Evolutionary conservation across 495 filamentous ascomycete genomes (phyloP), one percentile per base, ranked within the genome.

Genomic region (Thermochaetoides thermophila): DNA sequence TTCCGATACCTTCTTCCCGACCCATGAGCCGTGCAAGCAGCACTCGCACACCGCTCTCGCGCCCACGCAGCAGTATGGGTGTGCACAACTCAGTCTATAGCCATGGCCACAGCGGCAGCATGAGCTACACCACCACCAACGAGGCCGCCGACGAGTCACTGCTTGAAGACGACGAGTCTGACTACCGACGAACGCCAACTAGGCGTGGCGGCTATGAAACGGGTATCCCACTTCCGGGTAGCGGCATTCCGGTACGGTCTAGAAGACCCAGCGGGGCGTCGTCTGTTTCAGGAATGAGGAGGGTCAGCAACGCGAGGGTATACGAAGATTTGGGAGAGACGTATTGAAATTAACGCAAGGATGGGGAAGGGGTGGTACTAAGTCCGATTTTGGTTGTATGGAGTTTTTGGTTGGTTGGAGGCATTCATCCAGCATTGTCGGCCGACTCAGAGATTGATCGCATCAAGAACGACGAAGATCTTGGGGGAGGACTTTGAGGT

Each of bases 21-120:
- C 73, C 81, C 29, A 68, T 73, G 46, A 84, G 78, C 46, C 68
- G 63, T 7, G 44, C 60, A 3, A 63, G 60, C 29, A 69, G 76
- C 3, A 55, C 74, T 10, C 70, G 78, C 21, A 84, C 81, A 3
- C 75, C 79, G 7, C 45, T 76, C 15, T 64, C 64, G 24, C 58
- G 74, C 17, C 73, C 76, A 7, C 56, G 71, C 30, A 73, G 68
- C 27, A 72, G 67, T 42, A 51, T 64, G 4, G 39, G 43, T 16
- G 31, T 31, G 13, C 18, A 42, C 34, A n/a, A n/a, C n/a, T n/a
- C n/a, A n/a, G 19, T 29, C 17, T 66, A 72, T 36, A 58, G 59
- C 3, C 65, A 68, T 26, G 61, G 60, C 29, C 50, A 38, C 41
- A 65, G 50, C 42, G 49, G 56, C 11, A 61, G 54, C 42, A 49